Evolutionary conservation across 108 stramenopile species (phyloP), one percentile per base, ranked within the genome.

Genomic region (Licmophora abbreviata): DNA sequence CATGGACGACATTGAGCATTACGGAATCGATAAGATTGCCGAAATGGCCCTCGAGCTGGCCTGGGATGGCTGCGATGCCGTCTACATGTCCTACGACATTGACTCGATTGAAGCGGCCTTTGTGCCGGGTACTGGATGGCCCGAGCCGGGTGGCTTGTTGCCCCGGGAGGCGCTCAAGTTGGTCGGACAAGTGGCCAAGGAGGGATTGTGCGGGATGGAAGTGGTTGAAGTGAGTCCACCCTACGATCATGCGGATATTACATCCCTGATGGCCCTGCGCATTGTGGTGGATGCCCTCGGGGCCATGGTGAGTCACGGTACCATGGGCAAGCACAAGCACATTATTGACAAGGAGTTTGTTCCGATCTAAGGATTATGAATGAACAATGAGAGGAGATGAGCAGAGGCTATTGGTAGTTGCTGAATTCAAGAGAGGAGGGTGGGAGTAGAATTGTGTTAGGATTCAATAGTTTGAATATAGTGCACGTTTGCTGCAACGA

Each of bases 51-150:
- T 88, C 33, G 87, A 88, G 33, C 62, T 71, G 8, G 87, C 87
- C 6, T 88, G 87, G 87, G 82, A 88, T 53, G 87, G 80, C 24
- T 81, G 79, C 48, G 87, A 88, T 66, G 87, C 88, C 29, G 84
- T 85, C 14, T 90, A 90, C 65, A 74, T 90, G 81, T 76, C 74
- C 64, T 90, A 86, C 47, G 88, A 91, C 43, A 91, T 91, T 66
- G 88, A 91, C 51, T 77, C 75, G 35, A 82, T 91, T 48, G 88
- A 91, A 51, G 85, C 88, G 2, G 88, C 88, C 29, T 90, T 90
- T 63, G 88, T 86, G 1, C 88, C 88, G 24, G 88, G 88, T 2
- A 71, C 69, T 17, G 82, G 82, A 11, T 86, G 85, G 85, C 88
- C 88, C 12, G 88, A 91, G 64, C 85, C 85, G 1, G 88, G 88